Evolutionary conservation across 2,329 filamentous ascomycete genomes (phyloP), one percentile per base, ranked within the genome.

Genomic region (Epichloe coenophiala): DNA sequence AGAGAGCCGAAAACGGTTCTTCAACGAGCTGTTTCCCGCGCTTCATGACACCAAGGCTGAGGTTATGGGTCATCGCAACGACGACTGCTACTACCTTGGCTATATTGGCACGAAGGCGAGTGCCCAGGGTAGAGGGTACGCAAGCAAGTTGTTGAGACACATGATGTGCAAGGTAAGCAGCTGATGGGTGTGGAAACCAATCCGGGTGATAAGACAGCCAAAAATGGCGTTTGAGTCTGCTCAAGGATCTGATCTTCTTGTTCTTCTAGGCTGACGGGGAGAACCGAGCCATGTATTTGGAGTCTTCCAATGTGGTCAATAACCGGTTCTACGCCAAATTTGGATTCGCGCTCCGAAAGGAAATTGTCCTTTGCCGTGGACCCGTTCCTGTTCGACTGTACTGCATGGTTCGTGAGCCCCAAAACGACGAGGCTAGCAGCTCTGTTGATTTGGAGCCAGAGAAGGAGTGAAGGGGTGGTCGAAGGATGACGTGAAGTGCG

Each of bases 391-490:
- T 90, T 47, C 72, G 72, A 52, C 70, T 91, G 64, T 84, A 86
- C 61, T 84, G 89, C 68, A 94, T 94, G 87, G 83, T 91, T 48
- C 75, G 86, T 53, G 84, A 89, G 71, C 84, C 86, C 48, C 70
- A 68, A 59, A 57, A 56, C 45, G 57, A 57, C 50, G 60, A 63
- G 50, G 55, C 52, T 19, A 48, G 46, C 43, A 51, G 45, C 35
- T 52, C 39, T 15, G 37, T 47, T 17, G 21, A 43, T 19, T 13
- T 37, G 37, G 27, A 36, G 6, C 17, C 11, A 12, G 50, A 49
- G 21, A 52, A 52, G 50, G 42, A 46, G 15, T 47, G 19, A 13
- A n/a, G 12, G 36, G 1, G 5, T 38, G 5, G 36, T 38, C 36
- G 5, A 5, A 13, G 36, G 36, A 38, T 3, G 36, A 38, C 36